A percentile compares a stretch with the other conserved stretches of the same genome.
Conservation (phyloP, 352 stramenopile genomes). For the Globisporangium canariense region DNA sequence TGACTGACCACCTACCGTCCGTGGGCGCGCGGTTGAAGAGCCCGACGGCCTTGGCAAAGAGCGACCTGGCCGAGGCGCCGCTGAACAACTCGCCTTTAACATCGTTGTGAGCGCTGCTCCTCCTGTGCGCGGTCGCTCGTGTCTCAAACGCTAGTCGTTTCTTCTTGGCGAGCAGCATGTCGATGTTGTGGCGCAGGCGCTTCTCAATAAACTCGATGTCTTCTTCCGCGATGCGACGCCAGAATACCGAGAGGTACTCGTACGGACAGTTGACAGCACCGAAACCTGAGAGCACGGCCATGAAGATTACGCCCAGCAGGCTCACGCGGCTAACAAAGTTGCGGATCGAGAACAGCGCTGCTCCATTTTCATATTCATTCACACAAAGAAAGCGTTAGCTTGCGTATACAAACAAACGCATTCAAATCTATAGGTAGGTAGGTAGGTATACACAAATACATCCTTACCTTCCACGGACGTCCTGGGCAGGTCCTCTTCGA, state of each 20-base stretch:
- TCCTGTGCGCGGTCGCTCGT: conserved; percentile 27
- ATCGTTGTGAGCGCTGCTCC: conserved; percentile 17
- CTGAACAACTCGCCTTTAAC: neutral
- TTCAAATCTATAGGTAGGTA: neutral
- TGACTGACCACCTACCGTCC: conserved; percentile 13
- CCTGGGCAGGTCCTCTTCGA: conserved; percentile 38
- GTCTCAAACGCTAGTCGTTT: conserved; percentile 60
- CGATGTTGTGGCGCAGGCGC: conserved; percentile 72
- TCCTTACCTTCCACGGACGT: conserved; percentile 47
- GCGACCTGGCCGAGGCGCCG: conserved; percentile 7
- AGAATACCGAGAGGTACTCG: conserved; percentile 85
- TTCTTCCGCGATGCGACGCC: conserved; percentile 66
- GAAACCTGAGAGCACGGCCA: conserved; percentile 80
- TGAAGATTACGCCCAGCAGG: conserved; percentile 77
- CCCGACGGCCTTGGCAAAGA: conserved; percentile 31
- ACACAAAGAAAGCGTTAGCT: neutral
- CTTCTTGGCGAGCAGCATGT: conserved; percentile 83
- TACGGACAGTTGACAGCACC: conserved; percentile 83
- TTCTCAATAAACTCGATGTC: conserved; percentile 84
- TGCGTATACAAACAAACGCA: no score
- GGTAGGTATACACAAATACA: neutral
- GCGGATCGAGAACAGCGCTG: conserved; percentile 70
- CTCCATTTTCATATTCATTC: neutral
- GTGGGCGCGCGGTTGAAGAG: conserved; percentile 26
- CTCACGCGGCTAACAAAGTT: conserved; percentile 83